Conservation (phyloP, 176 grass and related monocot species). For the Themeda triandra region DNA sequence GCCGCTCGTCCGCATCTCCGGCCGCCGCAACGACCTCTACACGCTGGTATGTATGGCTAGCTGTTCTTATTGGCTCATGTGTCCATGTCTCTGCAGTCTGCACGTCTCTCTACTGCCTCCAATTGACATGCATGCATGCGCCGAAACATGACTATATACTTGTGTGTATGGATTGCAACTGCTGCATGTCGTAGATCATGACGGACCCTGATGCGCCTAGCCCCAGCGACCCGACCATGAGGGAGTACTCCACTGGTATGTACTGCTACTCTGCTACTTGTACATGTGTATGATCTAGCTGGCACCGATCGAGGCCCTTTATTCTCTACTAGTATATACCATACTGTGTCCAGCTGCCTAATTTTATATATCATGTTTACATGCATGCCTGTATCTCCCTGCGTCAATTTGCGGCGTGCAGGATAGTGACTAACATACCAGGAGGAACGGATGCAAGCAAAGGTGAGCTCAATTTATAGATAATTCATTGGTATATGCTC, state of each 20-base stretch:
- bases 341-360: not conserved
- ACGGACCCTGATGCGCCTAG: constrained; percentile 86
- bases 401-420: not conserved
- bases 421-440: constrained; percentile 77
- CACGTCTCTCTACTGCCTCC: not conserved
- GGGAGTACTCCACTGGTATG: constrained; percentile 73
- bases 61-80: not conserved
- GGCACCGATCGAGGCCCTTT: not conserved
- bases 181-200: constrained; percentile 53
- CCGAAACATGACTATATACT: not conserved
- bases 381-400: not conserved
- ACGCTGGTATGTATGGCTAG: constrained; percentile 34
- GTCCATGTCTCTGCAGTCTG: not conserved
- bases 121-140: not conserved
- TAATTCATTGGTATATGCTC: not conserved
- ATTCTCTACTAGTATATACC: no score
- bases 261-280: not conserved
- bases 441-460: constrained; percentile 59
- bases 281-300: not conserved
- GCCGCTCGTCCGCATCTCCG: constrained; percentile 54
- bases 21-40: constrained; percentile 61
- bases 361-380: not conserved
- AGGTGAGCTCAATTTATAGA: constrained; percentile 24
- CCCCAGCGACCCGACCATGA: constrained; percentile 75
- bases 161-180: not conserved